A percentile compares a stretch with the other conserved stretches of the same genome.
Conservation (phyloP, 345 rosid species). For the Luvunga scandens region DNA sequence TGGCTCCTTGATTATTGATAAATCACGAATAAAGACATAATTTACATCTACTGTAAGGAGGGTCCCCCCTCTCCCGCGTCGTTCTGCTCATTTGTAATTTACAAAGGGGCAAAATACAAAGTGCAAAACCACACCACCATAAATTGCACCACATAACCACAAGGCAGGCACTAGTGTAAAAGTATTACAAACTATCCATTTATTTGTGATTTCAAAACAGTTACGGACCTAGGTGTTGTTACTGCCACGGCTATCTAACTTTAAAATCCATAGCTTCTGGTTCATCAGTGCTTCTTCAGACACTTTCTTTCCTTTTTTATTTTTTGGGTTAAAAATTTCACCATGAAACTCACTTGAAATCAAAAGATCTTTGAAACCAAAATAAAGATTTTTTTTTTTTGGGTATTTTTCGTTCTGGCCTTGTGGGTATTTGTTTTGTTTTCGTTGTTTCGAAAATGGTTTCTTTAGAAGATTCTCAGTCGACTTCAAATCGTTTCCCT, state of each 20-base stretch:
- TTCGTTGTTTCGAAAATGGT: constrained; percentile 40
- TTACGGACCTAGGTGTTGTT: neutral
- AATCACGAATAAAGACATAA: neutral
- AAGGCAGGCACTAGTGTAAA: neutral
- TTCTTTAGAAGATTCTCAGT: constrained; percentile 63
- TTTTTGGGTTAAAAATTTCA: neutral
- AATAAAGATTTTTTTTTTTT: no score
- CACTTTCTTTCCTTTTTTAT: neutral
- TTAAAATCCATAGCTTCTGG: constrained; percentile 11
- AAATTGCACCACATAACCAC: no score
- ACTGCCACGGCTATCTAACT: neutral
- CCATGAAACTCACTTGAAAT: constrained; percentile 26
- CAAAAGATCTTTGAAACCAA: neutral
- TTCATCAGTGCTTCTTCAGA: constrained; percentile 2
- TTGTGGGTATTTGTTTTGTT: neutral
- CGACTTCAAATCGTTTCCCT: constrained; percentile 62
- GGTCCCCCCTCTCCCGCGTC: neutral
- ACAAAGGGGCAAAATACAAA: no score
- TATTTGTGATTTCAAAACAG: neutral
- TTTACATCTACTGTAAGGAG: no score
- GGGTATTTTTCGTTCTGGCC: neutral
- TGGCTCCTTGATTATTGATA: neutral
- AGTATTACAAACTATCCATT: neutral
- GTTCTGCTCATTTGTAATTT: no score
- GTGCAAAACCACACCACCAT: neutral